phyloP scores from a whole-genome alignment of 441 rosid genomes.

The Flueggea neowawraea region DNA sequence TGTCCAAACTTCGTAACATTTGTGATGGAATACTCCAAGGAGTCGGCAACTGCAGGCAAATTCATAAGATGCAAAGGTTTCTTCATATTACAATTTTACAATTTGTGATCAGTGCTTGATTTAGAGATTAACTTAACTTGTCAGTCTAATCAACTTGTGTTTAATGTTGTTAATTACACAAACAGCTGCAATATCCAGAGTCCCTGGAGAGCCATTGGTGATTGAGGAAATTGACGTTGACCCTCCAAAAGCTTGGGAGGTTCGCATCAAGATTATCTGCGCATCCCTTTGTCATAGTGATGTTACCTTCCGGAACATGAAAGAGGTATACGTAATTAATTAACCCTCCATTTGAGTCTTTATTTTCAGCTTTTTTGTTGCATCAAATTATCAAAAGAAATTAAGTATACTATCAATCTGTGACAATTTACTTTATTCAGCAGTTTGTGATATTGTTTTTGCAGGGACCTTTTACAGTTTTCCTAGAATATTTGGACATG shows the following conservation, averaged over 20 bases:
- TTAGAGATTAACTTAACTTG: background rate
- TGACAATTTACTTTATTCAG: background rate
- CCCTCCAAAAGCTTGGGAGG: slow-evolving; percentile 72
- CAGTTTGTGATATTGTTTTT: background rate
- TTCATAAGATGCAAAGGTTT: slow-evolving; percentile 39
- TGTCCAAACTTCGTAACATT: too few relatives aligned
- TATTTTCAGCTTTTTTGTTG: too few relatives aligned
- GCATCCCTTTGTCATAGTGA: slow-evolving; percentile 68
- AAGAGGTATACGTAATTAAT: slow-evolving; percentile 23
- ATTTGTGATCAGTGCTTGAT: background rate
- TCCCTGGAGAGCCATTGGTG: slow-evolving; percentile 42
- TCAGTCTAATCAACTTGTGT: background rate
- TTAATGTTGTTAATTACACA: too few relatives aligned
- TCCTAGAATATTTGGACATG: slow-evolving; percentile 68
- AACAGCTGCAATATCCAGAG: slow-evolving; percentile 63
- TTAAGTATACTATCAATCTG: too few relatives aligned
- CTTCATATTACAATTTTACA: background rate
- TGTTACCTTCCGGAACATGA: slow-evolving; percentile 44
- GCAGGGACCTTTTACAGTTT: slow-evolving; percentile 40
- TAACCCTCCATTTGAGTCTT: too few relatives aligned
- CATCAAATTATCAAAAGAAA: too few relatives aligned
- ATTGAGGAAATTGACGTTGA: slow-evolving; percentile 71
- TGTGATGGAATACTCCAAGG: background rate
- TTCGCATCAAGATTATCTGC: slow-evolving; percentile 64
- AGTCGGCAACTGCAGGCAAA: slow-evolving; percentile 21